Base-by-base conservation (phyloP, 139 green algal genomes). In the Haematococcus lacustris region DNA sequence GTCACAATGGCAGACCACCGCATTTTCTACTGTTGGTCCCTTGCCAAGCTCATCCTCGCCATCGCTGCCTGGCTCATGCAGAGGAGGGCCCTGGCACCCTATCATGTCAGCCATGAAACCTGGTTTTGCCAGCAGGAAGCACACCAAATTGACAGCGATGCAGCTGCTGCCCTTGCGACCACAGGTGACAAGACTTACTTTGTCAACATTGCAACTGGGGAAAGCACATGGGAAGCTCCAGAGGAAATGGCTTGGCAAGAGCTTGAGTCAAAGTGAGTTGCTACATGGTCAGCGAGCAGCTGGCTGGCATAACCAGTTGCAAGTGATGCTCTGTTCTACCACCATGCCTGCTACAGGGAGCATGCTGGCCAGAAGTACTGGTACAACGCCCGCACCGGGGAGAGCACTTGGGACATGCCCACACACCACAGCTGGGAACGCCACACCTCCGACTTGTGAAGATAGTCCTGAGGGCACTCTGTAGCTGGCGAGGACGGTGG, bases 181-280 rank as follows among this genome's bases (percentile, higher is more conserved):
- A 60, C 71, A 76, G 71, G 43, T 5, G 62, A 30, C 6, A 50
- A 70, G 32, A 34, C 51, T 0, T 82, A 74, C 72, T 82, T 60
- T 50, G 78, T 50, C 77, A 82, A 82, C 51, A 53, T 82, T 0
- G 69, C 64, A 62, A 72, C 68, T 25, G 77, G 77, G 33, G 72
- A 79, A 30, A 68, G 40, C 37, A 60, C 60, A 3, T 82, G 77
- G 77, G 77, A 82, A 1, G 57, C 66, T 51, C 77, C 77, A 38
- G 39, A 64, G 23, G 77, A 70, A 1, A 53, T 82, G 60, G 77
- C 73, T 23, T 82, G 77, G 77, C 59, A 38, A 33, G 41, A 71
- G 34, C 13, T 72, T 3, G 21, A 9, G 7, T 37, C 38, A 23
- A 51, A 51, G 64, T 70, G 23, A 70, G 64, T 70, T 30, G 43